Base-by-base conservation (phyloP, 176 grass and related monocot genomes). In the Hyparrhenia diplandra region DNA sequence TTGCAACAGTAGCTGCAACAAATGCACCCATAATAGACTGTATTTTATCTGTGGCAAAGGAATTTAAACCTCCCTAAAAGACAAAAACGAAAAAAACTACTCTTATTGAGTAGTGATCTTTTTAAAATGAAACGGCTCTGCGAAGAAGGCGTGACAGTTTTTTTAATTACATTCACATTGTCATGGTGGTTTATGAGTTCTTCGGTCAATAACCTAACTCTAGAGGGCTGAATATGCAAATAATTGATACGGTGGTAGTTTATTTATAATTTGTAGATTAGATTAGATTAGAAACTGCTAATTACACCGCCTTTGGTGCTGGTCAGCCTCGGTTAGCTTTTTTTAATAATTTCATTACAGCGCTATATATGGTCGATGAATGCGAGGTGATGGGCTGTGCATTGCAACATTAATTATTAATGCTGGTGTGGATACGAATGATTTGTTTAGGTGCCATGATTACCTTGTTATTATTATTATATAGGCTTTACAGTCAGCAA, bases 401-500 rank as follows among this genome's bases (percentile, higher is more conserved):
- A 34, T 49, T 5, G 9, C 61, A 51, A 4, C 60, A 46, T 24
- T 52, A 34, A n/a, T n/a, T n/a, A n/a, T 36, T 37, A 80, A 68
- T 37, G 42, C 8, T 5, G 4, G 63, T 67, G 11, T 43, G 51
- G 24, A 35, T 36, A 51, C 30, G 13, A 67, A 51, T 36, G 63
- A 37, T 54, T 54, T 66, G 20, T 80, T 54, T 80, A 80, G 43
- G 10, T 25, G 6, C 12, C 77, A 79, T 67, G 61, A 79, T 79
- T 67, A 79, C 12, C 30, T 14, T 18, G 30, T 1, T 43, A 42
- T n/a, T n/a, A n/a, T n/a, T n/a, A n/a, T 12, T n/a, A 11, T 51
- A n/a, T 28, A 21, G 35, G 8, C 77, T 79, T 67, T 79, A 79
- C 77, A 79, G 77, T 79, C 63, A 79, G 62, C 42, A 79, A 52